Base-by-base conservation (phyloP, 306 rosid species). In the Inga leiocalycina region DNA sequence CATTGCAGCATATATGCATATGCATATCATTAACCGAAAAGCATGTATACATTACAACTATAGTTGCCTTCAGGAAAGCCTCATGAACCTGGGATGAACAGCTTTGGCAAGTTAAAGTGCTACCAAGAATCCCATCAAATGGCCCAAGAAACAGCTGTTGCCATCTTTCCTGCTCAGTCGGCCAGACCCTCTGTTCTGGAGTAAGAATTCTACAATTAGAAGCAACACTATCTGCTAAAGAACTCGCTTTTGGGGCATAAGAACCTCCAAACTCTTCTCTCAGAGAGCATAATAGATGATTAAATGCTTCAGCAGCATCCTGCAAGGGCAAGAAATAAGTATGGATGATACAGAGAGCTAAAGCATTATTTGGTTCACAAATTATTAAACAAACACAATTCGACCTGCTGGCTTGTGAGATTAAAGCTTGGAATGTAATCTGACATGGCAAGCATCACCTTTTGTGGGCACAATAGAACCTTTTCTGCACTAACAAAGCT, bases 271-370 rank as follows among this genome's bases (percentile, higher is more conserved):
- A 83, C 82, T 93, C 99, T 79, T 92, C 93, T 87, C 93, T 92
- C 87, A 96, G 88, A 65, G 97, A 91, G 88, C 90, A 82, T 74
- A 93, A 79, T 83, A 96, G 90, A 88, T 96, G 97, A 86, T 89
- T 92, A 69, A 96, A 90, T 14, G 97, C 99, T 87, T 93, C 98
- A 81, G 98, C 98, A 41, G 99, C 94, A 90, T 96, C 99, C 99
- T 96, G 84, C 83, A 87, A 67, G 43, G 75, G 81, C 83, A 68
- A 77, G 62, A 79, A 32, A 75, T 4, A 79, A 82, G 35, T 56
- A 65, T 35, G 45, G 73, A 57, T 46, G 52, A 87, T 82, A 68
- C 56, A 80, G 61, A 30, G 44, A 69, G 76, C 52, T 48, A 84
- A 57, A 85, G 48, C 49, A 73, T 27, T 16, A 76, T 71, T n/a